Conservation (phyloP, 352 stramenopile genomes). For the Detonula confervacea region DNA sequence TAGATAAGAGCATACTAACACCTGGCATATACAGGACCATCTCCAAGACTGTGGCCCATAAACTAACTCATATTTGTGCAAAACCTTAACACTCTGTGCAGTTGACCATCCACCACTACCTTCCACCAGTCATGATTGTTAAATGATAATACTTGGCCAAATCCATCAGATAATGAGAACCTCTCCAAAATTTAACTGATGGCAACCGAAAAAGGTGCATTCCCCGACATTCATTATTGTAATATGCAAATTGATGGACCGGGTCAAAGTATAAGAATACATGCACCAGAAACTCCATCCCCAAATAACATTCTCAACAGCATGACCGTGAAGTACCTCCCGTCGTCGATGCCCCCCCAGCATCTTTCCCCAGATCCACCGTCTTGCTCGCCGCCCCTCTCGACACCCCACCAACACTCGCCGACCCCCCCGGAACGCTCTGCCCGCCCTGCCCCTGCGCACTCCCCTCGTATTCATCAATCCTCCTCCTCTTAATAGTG, state of each 20-base stretch:
- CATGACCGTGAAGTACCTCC: constrained; percentile 20
- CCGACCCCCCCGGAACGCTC: constrained; percentile 53
- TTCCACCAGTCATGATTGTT: not conserved
- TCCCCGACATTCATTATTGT: not conserved
- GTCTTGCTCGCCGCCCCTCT: constrained; percentile 21
- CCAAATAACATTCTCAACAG: constrained; percentile 14
- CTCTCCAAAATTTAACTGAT: not conserved
- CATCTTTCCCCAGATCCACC: constrained; percentile 31
- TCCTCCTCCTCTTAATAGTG: constrained; percentile 84
- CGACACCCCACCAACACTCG: constrained; percentile 39
- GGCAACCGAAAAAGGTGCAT: not conserved
- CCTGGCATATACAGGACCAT: not conserved
- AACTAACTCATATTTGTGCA: not conserved
- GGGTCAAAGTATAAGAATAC: not conserved
- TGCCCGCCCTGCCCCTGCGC: constrained; percentile 86
- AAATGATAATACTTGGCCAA: not conserved
- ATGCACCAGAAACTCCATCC: not conserved
- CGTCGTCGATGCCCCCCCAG: constrained; percentile 7
- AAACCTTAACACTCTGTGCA: too few relatives aligned
- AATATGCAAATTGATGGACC: not conserved
- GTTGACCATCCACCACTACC: not conserved
- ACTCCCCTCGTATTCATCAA: constrained; percentile 85
- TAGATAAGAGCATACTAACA: not conserved
- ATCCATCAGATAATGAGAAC: not conserved
- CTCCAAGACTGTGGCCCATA: not conserved